These are phyloP conservation scores for Penicillium longicatenatum DNA, from an alignment of 495 filamentous ascomycete genomes.

Conservation along the genomic window DNA sequence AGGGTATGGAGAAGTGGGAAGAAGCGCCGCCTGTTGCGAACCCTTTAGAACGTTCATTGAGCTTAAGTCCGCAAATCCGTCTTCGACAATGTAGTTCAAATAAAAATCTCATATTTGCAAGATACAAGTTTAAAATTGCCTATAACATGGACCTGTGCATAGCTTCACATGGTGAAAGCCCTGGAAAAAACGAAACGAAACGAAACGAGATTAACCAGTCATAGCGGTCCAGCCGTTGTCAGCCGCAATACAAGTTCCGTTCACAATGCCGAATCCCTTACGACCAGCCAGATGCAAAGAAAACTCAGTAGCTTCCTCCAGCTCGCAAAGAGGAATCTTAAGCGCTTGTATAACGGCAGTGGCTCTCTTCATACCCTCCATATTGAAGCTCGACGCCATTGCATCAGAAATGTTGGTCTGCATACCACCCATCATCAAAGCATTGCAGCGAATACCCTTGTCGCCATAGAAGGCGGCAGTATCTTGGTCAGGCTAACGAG, in stretches of 20 bases:
- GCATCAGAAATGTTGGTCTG: constrained; percentile 55
- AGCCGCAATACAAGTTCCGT: constrained; percentile 35
- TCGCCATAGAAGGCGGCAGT: constrained; percentile 59
- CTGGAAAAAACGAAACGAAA: constrained; percentile 5
- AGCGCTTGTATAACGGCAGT: constrained; percentile 30
- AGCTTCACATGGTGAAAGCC: too few relatives aligned
- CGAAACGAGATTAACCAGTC: too few relatives aligned
- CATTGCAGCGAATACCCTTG: constrained; percentile 59
- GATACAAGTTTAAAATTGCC: not conserved
- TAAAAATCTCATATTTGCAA: not conserved
- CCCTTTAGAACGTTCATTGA: not conserved
- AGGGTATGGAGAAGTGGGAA: constrained; percentile 50
- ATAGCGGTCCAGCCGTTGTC: constrained; percentile 36
- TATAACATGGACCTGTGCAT: not conserved
- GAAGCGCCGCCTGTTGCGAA: constrained; percentile 13
- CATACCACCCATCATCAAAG: constrained; percentile 59
- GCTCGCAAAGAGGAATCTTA: constrained; percentile 28
- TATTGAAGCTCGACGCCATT: constrained; percentile 44
- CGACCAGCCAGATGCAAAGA: constrained; percentile 32
- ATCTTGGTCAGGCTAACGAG: constrained; percentile 61
- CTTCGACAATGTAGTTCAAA: too few relatives aligned
- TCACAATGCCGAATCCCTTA: constrained; percentile 31
- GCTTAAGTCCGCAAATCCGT: too few relatives aligned
- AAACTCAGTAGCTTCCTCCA: constrained; percentile 42
- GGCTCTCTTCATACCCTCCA: constrained; percentile 43